Conservation (phyloP, 2,329 filamentous ascomycete species). For the Diaporthe nobilis region DNA sequence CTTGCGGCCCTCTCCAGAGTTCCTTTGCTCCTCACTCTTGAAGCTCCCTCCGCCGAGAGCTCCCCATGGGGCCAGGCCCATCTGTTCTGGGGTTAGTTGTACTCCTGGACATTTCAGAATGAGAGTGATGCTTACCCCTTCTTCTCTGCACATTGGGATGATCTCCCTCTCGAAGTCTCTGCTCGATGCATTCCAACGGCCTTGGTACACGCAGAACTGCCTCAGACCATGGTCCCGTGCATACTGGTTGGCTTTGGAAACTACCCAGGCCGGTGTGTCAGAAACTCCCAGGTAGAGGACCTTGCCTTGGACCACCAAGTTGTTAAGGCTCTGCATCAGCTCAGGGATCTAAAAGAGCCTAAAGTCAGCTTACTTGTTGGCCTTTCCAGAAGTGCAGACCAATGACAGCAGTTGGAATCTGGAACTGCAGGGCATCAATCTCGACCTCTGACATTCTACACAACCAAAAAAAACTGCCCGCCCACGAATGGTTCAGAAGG, state of each 20-base stretch:
- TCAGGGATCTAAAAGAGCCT: conserved; percentile 59
- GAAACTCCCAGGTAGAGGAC: conserved; percentile 73
- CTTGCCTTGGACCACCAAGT: conserved; percentile 65
- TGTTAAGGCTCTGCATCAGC: conserved; percentile 71
- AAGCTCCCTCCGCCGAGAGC: conserved; percentile 60
- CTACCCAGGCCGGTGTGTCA: conserved; percentile 79
- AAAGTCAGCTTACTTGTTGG: neutral
- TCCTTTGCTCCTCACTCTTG: conserved; percentile 51
- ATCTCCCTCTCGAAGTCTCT: conserved; percentile 81
- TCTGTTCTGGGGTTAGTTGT: conserved; percentile 49
- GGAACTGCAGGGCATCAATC: neutral
- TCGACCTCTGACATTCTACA: neutral
- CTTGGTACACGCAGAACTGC: conserved; percentile 75
- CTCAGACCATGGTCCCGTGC: conserved; percentile 72
- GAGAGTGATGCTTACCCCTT: conserved; percentile 58
- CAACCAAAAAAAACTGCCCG: neutral
- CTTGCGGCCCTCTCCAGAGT: conserved; percentile 53
- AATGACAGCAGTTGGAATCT: neutral
- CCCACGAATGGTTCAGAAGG: neutral
- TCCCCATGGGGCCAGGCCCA: conserved; percentile 65
- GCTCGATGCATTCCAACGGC: conserved; percentile 68
- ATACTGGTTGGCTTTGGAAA: conserved; percentile 55
- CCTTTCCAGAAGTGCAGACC: neutral
- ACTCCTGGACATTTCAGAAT: too few relatives aligned
- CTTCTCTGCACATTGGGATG: conserved; percentile 73